Conservation (phyloP, 345 rosid genomes). For the Brassica rapa region DNA sequence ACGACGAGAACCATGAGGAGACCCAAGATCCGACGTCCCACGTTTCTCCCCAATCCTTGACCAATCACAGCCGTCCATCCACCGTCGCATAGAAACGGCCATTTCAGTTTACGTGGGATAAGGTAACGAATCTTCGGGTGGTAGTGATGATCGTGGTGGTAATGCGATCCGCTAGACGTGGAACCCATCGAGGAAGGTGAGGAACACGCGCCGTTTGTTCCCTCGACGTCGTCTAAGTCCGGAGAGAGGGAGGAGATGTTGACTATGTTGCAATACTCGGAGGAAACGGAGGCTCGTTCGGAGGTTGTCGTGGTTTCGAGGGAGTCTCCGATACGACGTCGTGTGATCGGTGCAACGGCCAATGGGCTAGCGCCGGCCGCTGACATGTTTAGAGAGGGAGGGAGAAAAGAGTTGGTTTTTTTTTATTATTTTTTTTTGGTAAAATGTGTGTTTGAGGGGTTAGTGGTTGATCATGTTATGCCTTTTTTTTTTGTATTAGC, state of each 20-base stretch:
- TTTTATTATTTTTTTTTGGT: neutral
- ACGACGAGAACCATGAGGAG: slow-evolving; percentile 59
- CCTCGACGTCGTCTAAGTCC: slow-evolving; percentile 33
- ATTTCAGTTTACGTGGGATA: slow-evolving; percentile 42
- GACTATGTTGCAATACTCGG: slow-evolving; percentile 35
- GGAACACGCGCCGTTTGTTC: slow-evolving; percentile 30
- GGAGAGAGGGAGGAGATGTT: slow-evolving; percentile 32
- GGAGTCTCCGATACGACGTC: slow-evolving; percentile 68
- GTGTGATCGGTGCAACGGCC: slow-evolving; percentile 59
- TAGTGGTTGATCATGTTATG: slow-evolving; percentile 36
- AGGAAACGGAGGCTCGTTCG: slow-evolving; percentile 41
- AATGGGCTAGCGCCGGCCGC: slow-evolving; percentile 54
- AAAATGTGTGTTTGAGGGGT: slow-evolving; percentile 15
- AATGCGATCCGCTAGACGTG: slow-evolving; percentile 38
- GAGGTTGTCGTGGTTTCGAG: slow-evolving; percentile 33
- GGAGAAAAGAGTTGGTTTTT: neutral
- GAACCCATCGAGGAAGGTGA: slow-evolving; percentile 37
- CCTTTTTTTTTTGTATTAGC: slow-evolving; percentile 10
- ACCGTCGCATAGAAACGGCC: slow-evolving; percentile 45
- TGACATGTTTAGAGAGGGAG: slow-evolving; percentile 43
- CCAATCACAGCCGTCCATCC: slow-evolving; percentile 42
- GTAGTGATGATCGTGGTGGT: slow-evolving; percentile 44
- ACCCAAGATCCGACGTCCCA: slow-evolving; percentile 55
- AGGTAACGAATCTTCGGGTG: slow-evolving; percentile 46
- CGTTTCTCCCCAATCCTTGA: slow-evolving; percentile 50